phyloP scores from a whole-genome alignment of 371 early-diverging fungal species.

The Mucor velutinosus region DNA sequence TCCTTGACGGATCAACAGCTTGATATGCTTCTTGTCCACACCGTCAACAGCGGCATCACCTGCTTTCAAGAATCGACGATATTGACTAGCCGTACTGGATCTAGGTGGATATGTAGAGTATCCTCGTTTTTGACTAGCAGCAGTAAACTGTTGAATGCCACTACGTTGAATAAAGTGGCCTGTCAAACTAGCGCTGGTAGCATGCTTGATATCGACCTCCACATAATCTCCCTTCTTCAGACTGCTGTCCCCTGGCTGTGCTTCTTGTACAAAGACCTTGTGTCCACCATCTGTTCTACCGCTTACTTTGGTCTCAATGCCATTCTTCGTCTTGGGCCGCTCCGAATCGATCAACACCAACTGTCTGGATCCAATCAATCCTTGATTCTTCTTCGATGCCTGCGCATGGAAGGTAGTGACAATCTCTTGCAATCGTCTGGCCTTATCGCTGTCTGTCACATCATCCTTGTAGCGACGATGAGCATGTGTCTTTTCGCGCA shows the following conservation, averaged over 20 bases:
- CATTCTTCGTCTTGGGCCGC: constrained; percentile 45
- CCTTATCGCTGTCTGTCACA: constrained; percentile 65
- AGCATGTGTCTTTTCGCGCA: constrained; percentile 80
- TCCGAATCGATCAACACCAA: constrained; percentile 72
- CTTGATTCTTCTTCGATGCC: constrained; percentile 58
- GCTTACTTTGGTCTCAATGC: constrained; percentile 34
- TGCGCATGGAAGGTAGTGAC: constrained; percentile 65
- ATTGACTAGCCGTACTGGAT: neutral
- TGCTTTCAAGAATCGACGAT: constrained; percentile 22
- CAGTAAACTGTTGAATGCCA: constrained; percentile 23
- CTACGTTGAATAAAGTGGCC: constrained; percentile 20
- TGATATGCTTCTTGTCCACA: constrained; percentile 5
- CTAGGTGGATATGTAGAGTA: constrained; percentile 1
- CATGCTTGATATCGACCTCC: constrained; percentile 27
- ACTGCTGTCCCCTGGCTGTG: neutral
- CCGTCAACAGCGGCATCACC: constrained; percentile 17
- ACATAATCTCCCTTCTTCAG: constrained; percentile 43
- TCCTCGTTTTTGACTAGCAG: neutral
- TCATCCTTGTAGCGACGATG: constrained; percentile 71
- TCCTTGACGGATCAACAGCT: constrained; percentile 23
- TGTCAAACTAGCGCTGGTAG: constrained; percentile 43
- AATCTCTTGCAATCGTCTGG: constrained; percentile 65
- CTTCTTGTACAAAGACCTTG: constrained; percentile 49
- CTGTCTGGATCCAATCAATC: constrained; percentile 54
- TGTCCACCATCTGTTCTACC: constrained; percentile 66